Conservation (phyloP, 2,329 filamentous ascomycete genomes). For the Penicillium sp. region DNA sequence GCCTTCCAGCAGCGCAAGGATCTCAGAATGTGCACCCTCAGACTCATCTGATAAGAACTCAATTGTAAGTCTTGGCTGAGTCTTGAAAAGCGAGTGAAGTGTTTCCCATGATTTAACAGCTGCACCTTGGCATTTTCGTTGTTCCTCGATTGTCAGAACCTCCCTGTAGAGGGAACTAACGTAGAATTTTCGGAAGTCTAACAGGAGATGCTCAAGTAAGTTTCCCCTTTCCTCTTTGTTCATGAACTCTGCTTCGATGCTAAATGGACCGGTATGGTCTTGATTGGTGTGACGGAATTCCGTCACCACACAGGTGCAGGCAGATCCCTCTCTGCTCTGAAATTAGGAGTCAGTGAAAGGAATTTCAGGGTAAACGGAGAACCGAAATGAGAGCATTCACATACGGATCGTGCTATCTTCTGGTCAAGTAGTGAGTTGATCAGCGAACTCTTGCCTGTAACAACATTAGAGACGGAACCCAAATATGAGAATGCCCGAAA, state of each 20-base stretch:
- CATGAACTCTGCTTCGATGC: slow-evolving; percentile 17
- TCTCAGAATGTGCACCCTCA: neutral
- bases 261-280: slow-evolving; percentile 5
- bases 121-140: neutral
- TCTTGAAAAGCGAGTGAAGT: neutral
- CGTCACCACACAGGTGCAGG: slow-evolving; percentile 17
- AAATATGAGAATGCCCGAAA: neutral
- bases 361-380: neutral
- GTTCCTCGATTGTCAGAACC: neutral
- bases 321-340: slow-evolving; percentile 10
- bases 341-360: neutral
- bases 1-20: neutral
- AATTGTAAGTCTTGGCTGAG: neutral
- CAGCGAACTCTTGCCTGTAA: slow-evolving; percentile 14
- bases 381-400: neutral
- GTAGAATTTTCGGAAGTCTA: neutral
- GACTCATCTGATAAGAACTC: neutral
- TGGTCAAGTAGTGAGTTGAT: slow-evolving; percentile 16
- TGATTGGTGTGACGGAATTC: slow-evolving; percentile 13
- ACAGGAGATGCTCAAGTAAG: neutral
- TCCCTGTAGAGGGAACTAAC: neutral
- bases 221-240: neutral
- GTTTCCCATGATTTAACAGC: neutral
- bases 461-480: neutral
- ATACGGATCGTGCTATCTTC: slow-evolving; percentile 10